Evolutionary conservation across 495 filamentous ascomycete species (phyloP), one percentile per base, ranked within the genome.

Genomic region (Annulohypoxylon moriforme): DNA sequence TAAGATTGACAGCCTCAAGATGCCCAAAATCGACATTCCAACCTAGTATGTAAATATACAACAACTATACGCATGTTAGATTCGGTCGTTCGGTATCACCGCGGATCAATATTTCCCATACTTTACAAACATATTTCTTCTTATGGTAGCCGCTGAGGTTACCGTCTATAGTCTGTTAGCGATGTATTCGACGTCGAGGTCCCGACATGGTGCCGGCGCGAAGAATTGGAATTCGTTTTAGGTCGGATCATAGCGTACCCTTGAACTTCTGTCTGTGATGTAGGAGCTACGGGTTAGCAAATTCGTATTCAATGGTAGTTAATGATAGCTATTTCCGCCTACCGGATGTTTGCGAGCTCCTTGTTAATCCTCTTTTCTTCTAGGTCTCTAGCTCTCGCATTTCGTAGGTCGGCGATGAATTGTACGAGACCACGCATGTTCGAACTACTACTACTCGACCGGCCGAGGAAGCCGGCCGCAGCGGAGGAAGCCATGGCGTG

Each of bases 101-200:
- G 59, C 49, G 31, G 36, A 14, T 22, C 20, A 16, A 25, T 55
- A 2, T 44, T 52, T 8, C n/a, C 60, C 76, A 50, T 83, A 91
- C 89, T 86, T 99, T 99, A 92, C 96, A 99, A 49, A 99, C 96
- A 77, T 99, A 99, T 92, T 99, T 99, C 87, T 99, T 99, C 87
- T 96, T 97, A 81, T 97, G 93, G 75, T 99, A 99, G 56, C 96
- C 96, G 80, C 91, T 97, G 27, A 98, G 83, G 78, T 85, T 92
- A 40, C 94, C 94, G 79, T 94, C 91, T 90, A 86, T 85, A 73
- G 58, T 22, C 11, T 22, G 34, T 63, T 59, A 58, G 76, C 71
- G 20, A 60, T 52, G 53, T 20, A 74, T 79, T 73, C 79, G 67
- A 65, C 27, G 10, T 56, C 20, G 49, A 46, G 0, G 27, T 31